Conservation (phyloP, 371 early-diverging fungal species). For the Homolaphlyctis polyrhiza region DNA sequence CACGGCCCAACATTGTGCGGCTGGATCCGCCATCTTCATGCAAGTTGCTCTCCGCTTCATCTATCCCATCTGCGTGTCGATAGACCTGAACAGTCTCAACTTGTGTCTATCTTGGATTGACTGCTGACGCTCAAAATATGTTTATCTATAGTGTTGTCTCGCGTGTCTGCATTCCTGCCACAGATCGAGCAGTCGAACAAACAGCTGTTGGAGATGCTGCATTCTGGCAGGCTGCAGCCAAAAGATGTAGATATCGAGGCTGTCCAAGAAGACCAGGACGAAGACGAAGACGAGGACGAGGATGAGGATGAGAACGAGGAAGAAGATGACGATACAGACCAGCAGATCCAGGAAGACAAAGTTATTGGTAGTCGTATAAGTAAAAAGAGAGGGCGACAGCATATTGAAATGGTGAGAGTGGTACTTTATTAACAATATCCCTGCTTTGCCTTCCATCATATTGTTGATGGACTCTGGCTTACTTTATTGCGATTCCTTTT, state of each 20-base stretch:
- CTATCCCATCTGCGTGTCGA: not conserved
- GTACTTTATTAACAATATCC: no score
- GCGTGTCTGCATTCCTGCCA: slow-evolving; percentile 1
- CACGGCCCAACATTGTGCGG: no score
- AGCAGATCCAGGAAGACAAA: no score
- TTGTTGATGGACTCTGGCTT: no score
- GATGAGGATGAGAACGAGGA: not conserved
- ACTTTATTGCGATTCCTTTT: no score
- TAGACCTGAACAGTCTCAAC: not conserved
- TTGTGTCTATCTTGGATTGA: not conserved
- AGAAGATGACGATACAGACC: not conserved
- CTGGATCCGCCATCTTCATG: not conserved
- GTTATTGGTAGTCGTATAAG: no score
- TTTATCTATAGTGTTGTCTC: not conserved
- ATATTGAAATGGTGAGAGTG: slow-evolving; percentile 6
- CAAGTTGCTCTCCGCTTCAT: not conserved
- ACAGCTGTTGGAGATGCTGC: not conserved
- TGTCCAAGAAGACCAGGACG: not conserved
- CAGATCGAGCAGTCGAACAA: not conserved
- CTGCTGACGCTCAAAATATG: not conserved
- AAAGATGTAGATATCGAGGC: not conserved
- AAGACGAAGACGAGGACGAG: not conserved
- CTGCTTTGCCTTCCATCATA: no score
- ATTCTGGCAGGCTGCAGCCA: not conserved
- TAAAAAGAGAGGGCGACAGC: not conserved